Evolutionary conservation across 768 basidiomycete species (phyloP), one percentile per base, ranked within the genome.

Genomic region (Multifurca ochricompacta): DNA sequence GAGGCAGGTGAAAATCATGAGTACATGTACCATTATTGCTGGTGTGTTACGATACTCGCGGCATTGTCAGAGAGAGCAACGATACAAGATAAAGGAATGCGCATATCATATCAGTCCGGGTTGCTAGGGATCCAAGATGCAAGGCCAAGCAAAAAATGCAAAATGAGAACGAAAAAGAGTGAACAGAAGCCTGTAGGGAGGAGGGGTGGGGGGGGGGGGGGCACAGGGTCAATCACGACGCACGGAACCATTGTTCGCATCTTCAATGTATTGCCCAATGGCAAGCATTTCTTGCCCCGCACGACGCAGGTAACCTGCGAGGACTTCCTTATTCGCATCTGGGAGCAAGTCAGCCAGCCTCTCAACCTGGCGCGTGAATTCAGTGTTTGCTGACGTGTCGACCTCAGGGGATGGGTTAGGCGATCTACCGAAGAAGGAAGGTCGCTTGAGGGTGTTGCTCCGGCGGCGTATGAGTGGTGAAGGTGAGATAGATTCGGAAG

Each of bases 221-320:
- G 32, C 36, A 43, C 44, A 60, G 42, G 32, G 35, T 62, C 54
- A 69, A 41, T 65, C 61, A 34, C 65, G 58, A 54, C 74, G 72
- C 44, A 89, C 65, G 42, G 72, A 75, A 30, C 87, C 87, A 63
- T 83, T 86, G 71, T 83, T 85, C 66, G 89, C 85, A 59, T 91
- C 89, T 59, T 89, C 88, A 10, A 91, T 72, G 66, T 88, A 91
- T 64, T 87, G 84, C 14, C 87, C 87, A 61, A 91, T 88, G n/a
- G 89, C 89, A 39, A 87, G 71, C 39, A 90, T 85, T 67, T 89
- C 87, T 64, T 87, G 80, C 19, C 89, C 89, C 9, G 87, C 74
- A 9, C 84, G 76, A 27, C 79, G 78, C 55, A 91, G 68, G 67
- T 91, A 91, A 13, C 80, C 77, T 35, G 82, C 82, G 7, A 91